phyloP scores from a whole-genome alignment of 2,329 filamentous ascomycete genomes.

The Nigrospora osmanthi region DNA sequence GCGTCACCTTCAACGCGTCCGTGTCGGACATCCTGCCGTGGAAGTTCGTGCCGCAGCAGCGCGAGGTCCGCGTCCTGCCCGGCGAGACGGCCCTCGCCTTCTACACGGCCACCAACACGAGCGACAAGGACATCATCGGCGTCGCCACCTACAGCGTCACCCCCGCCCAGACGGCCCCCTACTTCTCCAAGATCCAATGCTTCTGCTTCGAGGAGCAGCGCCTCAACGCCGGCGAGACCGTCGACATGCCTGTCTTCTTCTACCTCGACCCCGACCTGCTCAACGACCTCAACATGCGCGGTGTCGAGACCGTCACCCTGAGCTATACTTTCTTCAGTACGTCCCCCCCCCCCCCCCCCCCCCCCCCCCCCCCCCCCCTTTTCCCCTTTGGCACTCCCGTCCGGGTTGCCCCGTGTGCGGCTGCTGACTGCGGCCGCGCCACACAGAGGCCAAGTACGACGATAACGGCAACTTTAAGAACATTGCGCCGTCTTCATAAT shows the following conservation, averaged over 20 bases:
- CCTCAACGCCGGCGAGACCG: constrained; percentile 87
- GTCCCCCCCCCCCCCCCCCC: constrained; percentile 24
- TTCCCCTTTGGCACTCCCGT: too few species aligned
- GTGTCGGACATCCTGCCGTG: constrained; percentile 93
- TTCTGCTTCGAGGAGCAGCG: constrained; percentile 98
- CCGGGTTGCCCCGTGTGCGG: too few species aligned
- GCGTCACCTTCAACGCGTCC: constrained; percentile 92
- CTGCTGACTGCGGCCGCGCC: not conserved
- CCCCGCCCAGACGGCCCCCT: constrained; percentile 88
- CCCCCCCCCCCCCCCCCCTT: not conserved
- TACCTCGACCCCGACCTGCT: constrained; percentile 95
- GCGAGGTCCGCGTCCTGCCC: constrained; percentile 88
- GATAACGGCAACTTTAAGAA: constrained; percentile 61
- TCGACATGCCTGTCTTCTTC: constrained; percentile 99
- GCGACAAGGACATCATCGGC: constrained; percentile 88
- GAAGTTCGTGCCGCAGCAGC: constrained; percentile 96
- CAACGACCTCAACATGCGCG: constrained; percentile 86
- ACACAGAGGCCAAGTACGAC: constrained; percentile 72
- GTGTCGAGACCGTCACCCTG: constrained; percentile 89
- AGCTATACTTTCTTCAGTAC: constrained; percentile 98
- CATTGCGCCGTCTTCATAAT: not conserved
- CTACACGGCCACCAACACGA: constrained; percentile 92
- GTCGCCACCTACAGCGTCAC: constrained; percentile 98
- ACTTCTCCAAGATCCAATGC: constrained; percentile 99
- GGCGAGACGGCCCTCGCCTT: constrained; percentile 96